Evolutionary conservation across 805 yeast species (phyloP), one percentile per base, ranked within the genome.

Genomic region (Yarrowia osloensis): DNA sequence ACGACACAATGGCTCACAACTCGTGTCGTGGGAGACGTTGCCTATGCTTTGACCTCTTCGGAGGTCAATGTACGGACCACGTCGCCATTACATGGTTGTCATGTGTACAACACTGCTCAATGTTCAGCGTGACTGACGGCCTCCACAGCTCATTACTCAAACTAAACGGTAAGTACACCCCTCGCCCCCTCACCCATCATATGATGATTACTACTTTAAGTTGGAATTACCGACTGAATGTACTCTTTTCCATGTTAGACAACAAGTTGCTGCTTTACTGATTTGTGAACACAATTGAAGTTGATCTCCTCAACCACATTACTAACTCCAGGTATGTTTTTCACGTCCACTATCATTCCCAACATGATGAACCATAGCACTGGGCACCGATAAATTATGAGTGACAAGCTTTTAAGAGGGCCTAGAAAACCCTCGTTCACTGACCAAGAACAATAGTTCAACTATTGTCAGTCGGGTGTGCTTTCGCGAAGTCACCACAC

Each of bases 181-280:
- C 31, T n/a, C 31, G n/a, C n/a, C 28, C 39, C 29, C 28, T 6
- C 42, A 47, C 19, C 26, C 35, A 13, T 65, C 35, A 71, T 65
- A 71, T 77, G 79, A 77, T 77, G 80, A 76, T 69, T 59, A 61
- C 88, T 89, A 91, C 89, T 90, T 86, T 82, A 89, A 89, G 97
- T 97, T 92, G 98, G 98, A 92, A 92, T 92, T 92, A 92, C 97
- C 87, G 89, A 88, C 98, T 88, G 98, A 92, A 87, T 79, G 83
- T 57, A 57, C 63, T 57, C 63, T 57, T 57, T 81, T 79, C 79
- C 79, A 82, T 90, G 91, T 89, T 88, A 92, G 90, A 78, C 81
- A 82, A 82, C 82, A 84, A 71, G 84, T 84, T 82, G 83, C 83
- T 69, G 67, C 75, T 75, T 70, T 71, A 70, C 82, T 80, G 82